These are phyloP conservation scores for Coemansia sp. DNA, from an alignment of 192 early-diverging fungal genomes.

Conservation along the genomic window DNA sequence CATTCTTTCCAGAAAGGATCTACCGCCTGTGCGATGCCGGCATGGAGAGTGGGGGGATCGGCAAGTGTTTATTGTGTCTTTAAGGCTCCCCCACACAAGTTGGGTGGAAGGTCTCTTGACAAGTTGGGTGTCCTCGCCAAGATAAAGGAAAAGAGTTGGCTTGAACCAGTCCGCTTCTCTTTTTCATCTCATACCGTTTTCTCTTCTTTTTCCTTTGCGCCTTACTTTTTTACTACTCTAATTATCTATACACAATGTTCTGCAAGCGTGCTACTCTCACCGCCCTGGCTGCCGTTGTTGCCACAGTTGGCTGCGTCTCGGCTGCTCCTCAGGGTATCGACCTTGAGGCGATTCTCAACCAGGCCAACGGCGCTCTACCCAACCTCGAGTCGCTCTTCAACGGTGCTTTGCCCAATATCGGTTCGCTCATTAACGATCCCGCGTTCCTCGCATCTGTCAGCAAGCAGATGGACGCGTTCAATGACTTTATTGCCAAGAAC, in stretches of 20 bases:
- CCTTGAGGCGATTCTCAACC: background rate
- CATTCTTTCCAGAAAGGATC: background rate
- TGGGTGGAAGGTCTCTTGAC: too few species aligned
- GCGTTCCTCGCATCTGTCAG: conserved; percentile 21
- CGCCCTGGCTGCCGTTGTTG: conserved; percentile 2
- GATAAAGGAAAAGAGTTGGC: background rate
- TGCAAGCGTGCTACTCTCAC: conserved; percentile 1
- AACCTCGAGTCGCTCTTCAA: conserved; percentile 1
- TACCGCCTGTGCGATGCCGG: background rate
- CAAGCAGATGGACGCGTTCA: conserved; percentile 8
- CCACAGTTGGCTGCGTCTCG: conserved; percentile 5
- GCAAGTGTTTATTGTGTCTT: background rate
- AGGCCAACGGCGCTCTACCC: background rate
- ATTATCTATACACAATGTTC: conserved; percentile 1
- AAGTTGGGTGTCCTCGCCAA: background rate
- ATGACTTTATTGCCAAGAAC: conserved; percentile 8
- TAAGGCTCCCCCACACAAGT: background rate
- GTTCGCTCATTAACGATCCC: conserved; percentile 9
- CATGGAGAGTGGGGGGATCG: background rate
- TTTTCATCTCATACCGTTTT: background rate
- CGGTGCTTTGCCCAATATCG: background rate
- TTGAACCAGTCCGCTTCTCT: background rate
- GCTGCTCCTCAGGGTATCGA: conserved; percentile 18
- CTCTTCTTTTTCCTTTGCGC: background rate
- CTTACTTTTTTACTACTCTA: background rate